A percentile compares a stretch with the other conserved stretches of the same genome.
phyloP scores from a whole-genome alignment of 352 stramenopile genomes.

The Achlya hypogyna region DNA sequence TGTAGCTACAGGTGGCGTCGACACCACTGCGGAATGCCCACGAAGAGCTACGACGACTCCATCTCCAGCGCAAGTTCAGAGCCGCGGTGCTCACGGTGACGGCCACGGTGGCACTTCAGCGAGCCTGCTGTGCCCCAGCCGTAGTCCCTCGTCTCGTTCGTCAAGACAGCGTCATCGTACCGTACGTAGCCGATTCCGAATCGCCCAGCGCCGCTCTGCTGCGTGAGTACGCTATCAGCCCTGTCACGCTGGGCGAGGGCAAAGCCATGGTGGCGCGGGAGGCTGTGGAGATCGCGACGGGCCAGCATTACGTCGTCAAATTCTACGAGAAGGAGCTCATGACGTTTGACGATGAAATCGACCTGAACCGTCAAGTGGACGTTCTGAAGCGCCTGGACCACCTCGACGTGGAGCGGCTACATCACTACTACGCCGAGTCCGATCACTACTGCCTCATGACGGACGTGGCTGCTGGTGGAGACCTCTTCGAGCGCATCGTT shows the following conservation, averaged over 20 bases:
- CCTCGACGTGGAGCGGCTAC: slow-evolving; percentile 54
- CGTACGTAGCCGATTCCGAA: background rate
- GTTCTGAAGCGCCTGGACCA: slow-evolving; percentile 53
- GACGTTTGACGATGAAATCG: slow-evolving; percentile 27
- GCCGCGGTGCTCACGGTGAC: slow-evolving; percentile 51
- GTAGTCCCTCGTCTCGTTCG: background rate
- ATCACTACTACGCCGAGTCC: slow-evolving; percentile 9
- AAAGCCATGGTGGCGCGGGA: background rate
- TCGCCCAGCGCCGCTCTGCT: background rate
- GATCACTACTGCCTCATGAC: slow-evolving; percentile 82
- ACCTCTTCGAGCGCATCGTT: slow-evolving; percentile 91
- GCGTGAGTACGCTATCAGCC: background rate
- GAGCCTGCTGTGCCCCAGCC: background rate
- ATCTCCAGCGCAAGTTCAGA: slow-evolving; percentile 91
- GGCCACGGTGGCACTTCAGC: background rate
- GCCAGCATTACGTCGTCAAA: background rate
- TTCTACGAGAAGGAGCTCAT: slow-evolving; percentile 18
- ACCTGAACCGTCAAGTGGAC: slow-evolving; percentile 56
- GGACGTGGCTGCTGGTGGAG: slow-evolving; percentile 73
- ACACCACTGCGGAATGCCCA: slow-evolving; percentile 80
- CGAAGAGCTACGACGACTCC: slow-evolving; percentile 86
- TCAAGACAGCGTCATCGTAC: background rate
- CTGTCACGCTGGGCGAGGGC: background rate
- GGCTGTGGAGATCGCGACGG: background rate
- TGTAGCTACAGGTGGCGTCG: slow-evolving; percentile 28